Evolutionary conservation across 495 filamentous ascomycete species (phyloP), one percentile per base, ranked within the genome.

Genomic region (Podospora pseudoanserina): DNA sequence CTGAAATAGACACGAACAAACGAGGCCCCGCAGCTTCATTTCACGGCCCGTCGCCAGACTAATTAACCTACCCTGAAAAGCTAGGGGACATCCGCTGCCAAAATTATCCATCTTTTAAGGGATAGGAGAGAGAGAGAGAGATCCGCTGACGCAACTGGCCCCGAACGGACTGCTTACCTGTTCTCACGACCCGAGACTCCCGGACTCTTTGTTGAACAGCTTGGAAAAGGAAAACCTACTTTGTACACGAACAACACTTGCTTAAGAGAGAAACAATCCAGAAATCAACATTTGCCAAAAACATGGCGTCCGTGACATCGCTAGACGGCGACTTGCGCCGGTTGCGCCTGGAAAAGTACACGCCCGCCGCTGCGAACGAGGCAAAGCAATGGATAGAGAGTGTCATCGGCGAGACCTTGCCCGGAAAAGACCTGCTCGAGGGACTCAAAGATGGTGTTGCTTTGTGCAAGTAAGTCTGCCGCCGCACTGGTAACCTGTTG

Each of bases 241-340:
- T 49, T 44, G 15, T 44, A 9, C 60, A 28, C 32, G 18, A 28
- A 30, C 27, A 16, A 60, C 58, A 15, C 18, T 26, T 26, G 13
- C 23, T 19, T 62, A 15, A n/a, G 26, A 62, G 32, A 60, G n/a
- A n/a, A 34, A 30, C 60, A 62, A 54, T 62, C 20, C 23, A n/a
- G 57, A 63, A 44, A 61, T 3, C 32, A 60, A 19, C 53, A 44
- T 5, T 39, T 32, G 30, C 57, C 44, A 64, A 23, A 23, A 23
- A 64, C 70, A 98, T 98, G 95, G 94, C 96, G 69, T 97, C 96
- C 53, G 96, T 98, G 9, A 85, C 92, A 59, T 97, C 93, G 67
- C 81, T 99, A 44, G 96, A 99, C 76, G 93, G 93, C 78, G 96
- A 99, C 84, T 85, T 99, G 88, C 91, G 91, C 82, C 94, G 89